phyloP scores from a whole-genome alignment of 176 grass and related monocot species.

The Phoenix dactylifera region DNA sequence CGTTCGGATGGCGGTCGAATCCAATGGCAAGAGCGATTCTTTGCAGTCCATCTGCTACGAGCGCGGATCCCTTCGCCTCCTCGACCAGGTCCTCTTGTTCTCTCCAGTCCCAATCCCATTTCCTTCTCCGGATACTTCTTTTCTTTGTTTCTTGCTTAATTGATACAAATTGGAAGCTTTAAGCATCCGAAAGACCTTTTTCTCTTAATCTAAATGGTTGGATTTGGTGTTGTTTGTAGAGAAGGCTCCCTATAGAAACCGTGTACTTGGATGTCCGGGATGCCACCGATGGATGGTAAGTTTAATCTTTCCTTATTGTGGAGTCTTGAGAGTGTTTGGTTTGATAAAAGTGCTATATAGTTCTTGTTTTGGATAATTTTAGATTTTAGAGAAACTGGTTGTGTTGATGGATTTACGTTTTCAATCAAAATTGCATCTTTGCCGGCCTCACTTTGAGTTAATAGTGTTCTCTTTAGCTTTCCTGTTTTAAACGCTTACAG shows the following conservation, averaged over 20 bases:
- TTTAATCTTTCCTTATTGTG: not conserved
- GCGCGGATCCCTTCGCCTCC: constrained; percentile 72
- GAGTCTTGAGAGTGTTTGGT: no score
- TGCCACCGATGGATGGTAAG: constrained; percentile 75
- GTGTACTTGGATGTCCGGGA: constrained; percentile 54
- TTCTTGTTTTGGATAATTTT: no score
- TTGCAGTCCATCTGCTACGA: constrained; percentile 65
- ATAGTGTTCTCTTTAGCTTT: no score
- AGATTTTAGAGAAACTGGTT: no score
- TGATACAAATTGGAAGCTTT: constrained; percentile 1
- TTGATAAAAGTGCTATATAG: no score
- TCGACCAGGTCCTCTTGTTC: constrained; percentile 49
- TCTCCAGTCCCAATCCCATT: no score
- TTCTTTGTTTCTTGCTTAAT: constrained; percentile 1
- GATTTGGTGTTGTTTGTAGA: constrained; percentile 27
- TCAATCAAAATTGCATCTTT: no score
- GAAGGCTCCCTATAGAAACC: constrained; percentile 60
- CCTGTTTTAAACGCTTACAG: no score
- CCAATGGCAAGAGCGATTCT: constrained; percentile 18
- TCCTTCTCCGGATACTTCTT: no score
- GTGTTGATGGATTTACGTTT: no score
- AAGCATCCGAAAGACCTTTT: no score
- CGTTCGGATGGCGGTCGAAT: not conserved
- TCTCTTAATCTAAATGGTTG: constrained; percentile 2
- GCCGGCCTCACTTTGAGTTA: no score